These are phyloP conservation scores for Fagopyrum tataricum DNA, from an alignment of 148 eudicot species.

Conservation along the genomic window DNA sequence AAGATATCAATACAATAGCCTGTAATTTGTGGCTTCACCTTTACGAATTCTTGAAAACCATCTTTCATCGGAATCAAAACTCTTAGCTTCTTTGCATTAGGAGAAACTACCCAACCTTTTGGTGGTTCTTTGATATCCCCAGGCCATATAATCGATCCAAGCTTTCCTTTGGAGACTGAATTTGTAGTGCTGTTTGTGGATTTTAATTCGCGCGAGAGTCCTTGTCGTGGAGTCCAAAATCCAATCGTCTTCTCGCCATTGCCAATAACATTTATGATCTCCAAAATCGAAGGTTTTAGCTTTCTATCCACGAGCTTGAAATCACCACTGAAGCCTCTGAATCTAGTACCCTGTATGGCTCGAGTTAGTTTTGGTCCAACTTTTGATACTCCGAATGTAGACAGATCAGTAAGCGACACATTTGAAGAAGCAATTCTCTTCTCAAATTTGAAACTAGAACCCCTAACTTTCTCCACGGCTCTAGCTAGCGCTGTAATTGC, in stretches of 20 bases:
- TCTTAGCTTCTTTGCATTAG: slow-evolving; percentile 35
- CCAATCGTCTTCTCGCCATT: slow-evolving; percentile 36
- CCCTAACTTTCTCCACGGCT: slow-evolving; percentile 34
- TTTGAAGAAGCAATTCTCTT: slow-evolving; percentile 7
- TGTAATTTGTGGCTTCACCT: slow-evolving; percentile 18
- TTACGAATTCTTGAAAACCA: slow-evolving; percentile 39
- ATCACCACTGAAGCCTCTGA: slow-evolving; percentile 56
- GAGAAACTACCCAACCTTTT: slow-evolving; percentile 58
- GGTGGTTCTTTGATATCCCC: slow-evolving; percentile 37
- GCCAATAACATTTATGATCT: slow-evolving; percentile 40
- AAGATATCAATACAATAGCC: slow-evolving; percentile 62
- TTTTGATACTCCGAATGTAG: slow-evolving; percentile 35
- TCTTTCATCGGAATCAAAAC: slow-evolving; percentile 47
- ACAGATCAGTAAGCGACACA: slow-evolving; percentile 27
- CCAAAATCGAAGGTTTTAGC: slow-evolving; percentile 26
- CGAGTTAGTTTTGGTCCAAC: slow-evolving; percentile 35
- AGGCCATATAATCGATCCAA: slow-evolving; percentile 51
- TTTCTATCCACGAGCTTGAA: slow-evolving; percentile 38
- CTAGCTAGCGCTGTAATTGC: slow-evolving; percentile 42
- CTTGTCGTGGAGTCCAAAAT: slow-evolving; percentile 40
- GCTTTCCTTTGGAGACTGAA: slow-evolving; percentile 21
- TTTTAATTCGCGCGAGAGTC: slow-evolving; percentile 24
- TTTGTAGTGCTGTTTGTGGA: slow-evolving; percentile 10
- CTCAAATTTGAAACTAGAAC: slow-evolving; percentile 17
- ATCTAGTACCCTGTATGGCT: slow-evolving; percentile 23